Percentiles rank a stretch among this genome's conserved stretches.
phyloP scores from a whole-genome alignment of 2,329 filamentous ascomycete species.

The Metarhizium sp. region DNA sequence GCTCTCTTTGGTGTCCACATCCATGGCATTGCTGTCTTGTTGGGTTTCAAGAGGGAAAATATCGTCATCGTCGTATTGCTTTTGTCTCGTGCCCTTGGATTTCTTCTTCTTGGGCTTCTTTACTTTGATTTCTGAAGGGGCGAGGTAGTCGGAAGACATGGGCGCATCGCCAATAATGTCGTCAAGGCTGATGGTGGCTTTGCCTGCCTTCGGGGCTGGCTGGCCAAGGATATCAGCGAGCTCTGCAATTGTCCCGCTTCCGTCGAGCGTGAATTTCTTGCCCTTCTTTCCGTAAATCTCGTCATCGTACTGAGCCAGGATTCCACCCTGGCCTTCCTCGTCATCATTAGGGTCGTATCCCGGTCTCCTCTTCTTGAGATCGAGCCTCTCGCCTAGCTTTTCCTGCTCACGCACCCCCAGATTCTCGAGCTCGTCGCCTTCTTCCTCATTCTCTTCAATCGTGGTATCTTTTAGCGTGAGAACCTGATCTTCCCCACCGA shows the following conservation, averaged over 20 bases:
- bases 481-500: constrained; percentile 77
- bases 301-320: constrained; percentile 90
- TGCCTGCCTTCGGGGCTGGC: constrained; percentile 46
- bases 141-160: constrained; percentile 72
- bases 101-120: constrained; percentile 96
- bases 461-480: constrained; percentile 90
- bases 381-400: constrained; percentile 63
- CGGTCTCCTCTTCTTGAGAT: constrained; percentile 82
- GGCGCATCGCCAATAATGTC: constrained; percentile 48
- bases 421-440: constrained; percentile 85
- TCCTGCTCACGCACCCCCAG: constrained; percentile 62
- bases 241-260: constrained; percentile 59
- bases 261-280: constrained; percentile 81
- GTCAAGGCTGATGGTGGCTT: constrained; percentile 70
- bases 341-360: constrained; percentile 78
- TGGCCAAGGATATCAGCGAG: constrained; percentile 46
- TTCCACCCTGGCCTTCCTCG: constrained; percentile 53
- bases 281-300: constrained; percentile 85
- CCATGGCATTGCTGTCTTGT: constrained; percentile 53
- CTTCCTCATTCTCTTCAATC: constrained; percentile 73
- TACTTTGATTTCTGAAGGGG: constrained; percentile 78
- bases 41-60: constrained; percentile 37
- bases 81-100: constrained; percentile 64
- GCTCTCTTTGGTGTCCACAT: constrained; percentile 54
- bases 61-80: constrained; percentile 54